Base-by-base conservation (phyloP, 345 rosid genomes). In the Linum tenue region DNA sequence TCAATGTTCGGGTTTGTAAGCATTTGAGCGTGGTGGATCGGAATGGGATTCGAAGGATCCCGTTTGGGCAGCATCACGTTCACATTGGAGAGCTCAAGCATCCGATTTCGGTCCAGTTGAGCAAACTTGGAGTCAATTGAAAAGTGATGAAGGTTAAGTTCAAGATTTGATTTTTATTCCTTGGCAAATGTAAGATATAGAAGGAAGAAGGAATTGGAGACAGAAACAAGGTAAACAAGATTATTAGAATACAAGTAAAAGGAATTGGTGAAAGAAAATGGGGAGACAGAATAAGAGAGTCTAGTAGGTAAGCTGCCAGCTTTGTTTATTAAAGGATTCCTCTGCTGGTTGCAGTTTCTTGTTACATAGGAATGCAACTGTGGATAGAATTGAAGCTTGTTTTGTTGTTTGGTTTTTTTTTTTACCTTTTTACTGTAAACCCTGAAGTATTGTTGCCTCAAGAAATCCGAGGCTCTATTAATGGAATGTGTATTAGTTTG, bases 71-170 rank as follows among this genome's bases (percentile, higher is more conserved):
- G 42, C 99, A 94, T 67, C 66, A 71, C 38, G 53, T 94, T 44
- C 90, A 77, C 44, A 76, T 94, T 62, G 99, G 97, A 56, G 91
- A 84, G 62, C 75, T 92, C 74, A 84, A 88, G 78, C 97, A 90
- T 79, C 82, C 94, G 48, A 70, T 92, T 70, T 78, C 84, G 6
- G 79, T 92, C 72, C 85, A 78, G 73, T 70, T 90, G 62, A 80
- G 51, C 63, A 68, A 81, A 76, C 77, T 71, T 5, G 69, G 71
- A 63, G 66, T 68, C 69, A 73, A 74, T 12, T 12, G 14, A 48
- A 9, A 15, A 48, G 1, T 48, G 53, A 48, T 48, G 9, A 48
- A 48, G 14, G 53, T 48, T 48, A 48, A 48, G 14, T 3, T 48
- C 14, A 15, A 48, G 14, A 48, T 4, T 15, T 48, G 53, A 48